phyloP scores from a whole-genome alignment of 2,329 filamentous ascomycete species.

The Alternaria conjuncta region DNA sequence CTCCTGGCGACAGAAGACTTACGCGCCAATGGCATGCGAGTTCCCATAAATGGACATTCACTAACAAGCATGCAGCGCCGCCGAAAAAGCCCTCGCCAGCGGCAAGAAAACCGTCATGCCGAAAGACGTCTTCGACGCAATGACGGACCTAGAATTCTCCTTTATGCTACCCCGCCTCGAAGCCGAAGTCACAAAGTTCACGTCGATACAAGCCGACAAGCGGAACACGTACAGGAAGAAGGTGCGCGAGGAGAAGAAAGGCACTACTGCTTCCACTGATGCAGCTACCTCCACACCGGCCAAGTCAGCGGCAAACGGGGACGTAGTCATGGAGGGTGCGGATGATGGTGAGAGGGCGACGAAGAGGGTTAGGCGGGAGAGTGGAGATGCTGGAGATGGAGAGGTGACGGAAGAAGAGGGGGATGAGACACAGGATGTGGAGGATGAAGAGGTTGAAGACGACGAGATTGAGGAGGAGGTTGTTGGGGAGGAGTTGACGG shows the following conservation, averaged over 20 bases:
- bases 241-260: constrained; percentile 68
- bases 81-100: constrained; percentile 70
- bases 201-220: constrained; percentile 74
- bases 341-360: constrained; percentile 54
- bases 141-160: constrained; percentile 77
- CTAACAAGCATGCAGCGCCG: constrained; percentile 64
- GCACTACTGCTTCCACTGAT: constrained; percentile 1
- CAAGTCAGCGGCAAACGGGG: constrained; percentile 1
- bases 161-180: constrained; percentile 75
- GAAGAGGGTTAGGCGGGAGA: constrained; percentile 55
- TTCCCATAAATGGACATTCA: neutral
- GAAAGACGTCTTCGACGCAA: constrained; percentile 75
- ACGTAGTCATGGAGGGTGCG: constrained; percentile 9
- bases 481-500: constrained; percentile 57
- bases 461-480: constrained; percentile 64
- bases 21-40: neutral
- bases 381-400: constrained; percentile 47
- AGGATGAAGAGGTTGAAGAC: constrained; percentile 59
- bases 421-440: constrained; percentile 52
- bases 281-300: constrained; percentile 2
- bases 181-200: constrained; percentile 79
- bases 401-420: constrained; percentile 47
- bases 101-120: constrained; percentile 81
- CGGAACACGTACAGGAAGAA: constrained; percentile 75
- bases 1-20: neutral